Percentiles rank a stretch among this genome's conserved stretches.
Conservation (phyloP, 2,329 filamentous ascomycete genomes). For the Coleophoma cylindrospora region DNA sequence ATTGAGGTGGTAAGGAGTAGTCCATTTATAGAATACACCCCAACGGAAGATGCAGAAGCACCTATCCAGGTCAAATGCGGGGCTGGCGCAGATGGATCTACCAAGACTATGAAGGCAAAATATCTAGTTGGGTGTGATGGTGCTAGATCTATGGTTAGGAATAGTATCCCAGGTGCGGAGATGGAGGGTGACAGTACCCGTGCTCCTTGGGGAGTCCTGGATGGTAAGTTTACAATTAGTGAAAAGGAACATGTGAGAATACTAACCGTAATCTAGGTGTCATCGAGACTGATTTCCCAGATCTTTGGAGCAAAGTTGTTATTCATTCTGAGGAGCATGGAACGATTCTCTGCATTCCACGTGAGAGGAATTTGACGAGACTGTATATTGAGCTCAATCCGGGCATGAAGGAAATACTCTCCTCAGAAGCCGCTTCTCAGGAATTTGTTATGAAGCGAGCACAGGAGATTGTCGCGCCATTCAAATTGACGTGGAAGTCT, state of each 20-base stretch:
- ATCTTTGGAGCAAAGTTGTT: slow-evolving; percentile 53
- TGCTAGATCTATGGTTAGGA: slow-evolving; percentile 46
- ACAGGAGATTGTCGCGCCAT: slow-evolving; percentile 54
- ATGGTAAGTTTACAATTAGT: slow-evolving; percentile 36
- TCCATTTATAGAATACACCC: slow-evolving; percentile 33
- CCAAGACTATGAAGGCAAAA: slow-evolving; percentile 46
- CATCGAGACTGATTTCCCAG: slow-evolving; percentile 42
- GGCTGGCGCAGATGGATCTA: slow-evolving; percentile 48
- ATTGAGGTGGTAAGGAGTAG: slow-evolving; percentile 40
- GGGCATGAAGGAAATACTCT: slow-evolving; percentile 36
- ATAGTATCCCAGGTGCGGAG: slow-evolving; percentile 42
- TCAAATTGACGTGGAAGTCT: slow-evolving; percentile 59
- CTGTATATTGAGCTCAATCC: slow-evolving; percentile 58
- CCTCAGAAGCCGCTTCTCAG: slow-evolving; percentile 39
- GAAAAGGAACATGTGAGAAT: slow-evolving; percentile 38
- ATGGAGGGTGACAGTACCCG: slow-evolving; percentile 56
- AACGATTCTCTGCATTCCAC: slow-evolving; percentile 57
- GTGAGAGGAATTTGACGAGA: slow-evolving; percentile 53
- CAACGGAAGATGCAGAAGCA: slow-evolving; percentile 17
- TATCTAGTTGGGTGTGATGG: slow-evolving; percentile 61
- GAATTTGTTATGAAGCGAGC: slow-evolving; percentile 68
- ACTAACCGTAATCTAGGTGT: slow-evolving; percentile 31
- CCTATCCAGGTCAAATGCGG: slow-evolving; percentile 38
- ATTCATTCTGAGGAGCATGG: slow-evolving; percentile 48
- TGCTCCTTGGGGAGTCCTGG: slow-evolving; percentile 54